Evolutionary conservation across 2,329 filamentous ascomycete genomes (phyloP).

Genomic region (Tolypocladium sp.): DNA sequence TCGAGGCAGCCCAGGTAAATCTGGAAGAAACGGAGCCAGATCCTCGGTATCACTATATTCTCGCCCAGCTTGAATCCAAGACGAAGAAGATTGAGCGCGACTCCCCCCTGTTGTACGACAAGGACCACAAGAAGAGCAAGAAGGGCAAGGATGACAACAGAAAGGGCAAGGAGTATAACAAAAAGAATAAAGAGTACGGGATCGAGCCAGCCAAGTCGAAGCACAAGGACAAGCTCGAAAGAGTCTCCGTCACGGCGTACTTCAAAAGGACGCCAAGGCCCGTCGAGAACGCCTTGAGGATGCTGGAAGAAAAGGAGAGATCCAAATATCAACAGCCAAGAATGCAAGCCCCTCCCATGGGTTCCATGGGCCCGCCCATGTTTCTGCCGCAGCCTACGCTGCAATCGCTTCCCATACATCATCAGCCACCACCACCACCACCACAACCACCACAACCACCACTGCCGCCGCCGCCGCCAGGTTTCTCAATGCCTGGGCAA

Average conservation of each 20-base stretch:
- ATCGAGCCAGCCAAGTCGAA: constrained; percentile 11
- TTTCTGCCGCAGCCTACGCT: background rate
- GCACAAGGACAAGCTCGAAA: constrained; percentile 23
- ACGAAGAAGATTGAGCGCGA: constrained; percentile 16
- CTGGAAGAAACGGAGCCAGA: constrained; percentile 26
- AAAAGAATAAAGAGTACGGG: constrained; percentile 7
- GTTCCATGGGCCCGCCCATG: background rate
- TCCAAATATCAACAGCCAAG: background rate
- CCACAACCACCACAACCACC: background rate
- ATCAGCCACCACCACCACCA: background rate
- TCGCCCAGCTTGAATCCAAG: constrained; percentile 36
- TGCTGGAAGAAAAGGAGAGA: constrained; percentile 13
- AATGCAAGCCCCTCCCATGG: background rate
- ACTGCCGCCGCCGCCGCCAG: background rate
- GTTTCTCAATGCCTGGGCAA: background rate
- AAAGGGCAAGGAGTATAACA: constrained; percentile 4
- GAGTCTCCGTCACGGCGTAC: constrained; percentile 33
- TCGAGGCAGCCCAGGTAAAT: constrained; percentile 27
- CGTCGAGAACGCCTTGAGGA: constrained; percentile 18
- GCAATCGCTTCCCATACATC: background rate
- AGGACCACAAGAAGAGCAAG: constrained; percentile 7
- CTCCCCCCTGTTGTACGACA: constrained; percentile 1
- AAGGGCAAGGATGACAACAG: constrained; percentile 4
- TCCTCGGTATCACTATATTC: constrained; percentile 25
- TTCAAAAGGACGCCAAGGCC: constrained; percentile 30